These are phyloP conservation scores for Lactuca saligna DNA, from an alignment of 129 eudicot species.

Conservation along the genomic window DNA sequence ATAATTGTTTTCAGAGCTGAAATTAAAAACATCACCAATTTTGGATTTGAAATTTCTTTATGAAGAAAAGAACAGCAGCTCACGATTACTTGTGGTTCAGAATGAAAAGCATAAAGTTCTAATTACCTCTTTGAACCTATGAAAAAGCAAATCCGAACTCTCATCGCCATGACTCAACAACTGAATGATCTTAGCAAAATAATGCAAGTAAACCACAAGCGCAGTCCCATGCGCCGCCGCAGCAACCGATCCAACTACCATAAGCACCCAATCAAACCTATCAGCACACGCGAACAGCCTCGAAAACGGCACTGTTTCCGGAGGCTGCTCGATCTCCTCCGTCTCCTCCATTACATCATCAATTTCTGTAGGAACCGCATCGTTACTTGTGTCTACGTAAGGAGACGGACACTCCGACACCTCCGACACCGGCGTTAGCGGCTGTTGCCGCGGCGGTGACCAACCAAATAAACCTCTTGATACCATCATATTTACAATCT, in stretches of 20 bases:
- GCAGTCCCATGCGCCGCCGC: constrained; percentile 99
- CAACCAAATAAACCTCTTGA: constrained; percentile 91
- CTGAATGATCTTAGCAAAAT: constrained; percentile 79
- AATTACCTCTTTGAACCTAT: constrained; percentile 72
- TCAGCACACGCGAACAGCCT: constrained; percentile 91
- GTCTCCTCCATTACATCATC: constrained; percentile 74
- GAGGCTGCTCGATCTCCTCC: constrained; percentile 99
- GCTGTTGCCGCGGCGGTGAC: constrained; percentile 99
- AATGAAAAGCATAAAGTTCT: constrained; percentile 3
- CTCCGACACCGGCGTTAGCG: constrained; percentile 96
- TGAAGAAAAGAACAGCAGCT: background rate
- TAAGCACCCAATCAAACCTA: constrained; percentile 80
- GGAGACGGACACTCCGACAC: constrained; percentile 99
- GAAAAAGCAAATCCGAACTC: constrained; percentile 43
- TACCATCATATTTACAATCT: constrained; percentile 55
- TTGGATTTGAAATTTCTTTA: background rate
- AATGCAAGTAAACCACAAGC: constrained; percentile 93
- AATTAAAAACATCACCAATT: background rate
- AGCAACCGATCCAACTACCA: constrained; percentile 90
- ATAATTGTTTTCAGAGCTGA: background rate
- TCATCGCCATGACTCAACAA: constrained; percentile 39
- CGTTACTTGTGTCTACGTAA: constrained; percentile 60
- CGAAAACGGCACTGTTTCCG: constrained; percentile 93
- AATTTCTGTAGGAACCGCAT: constrained; percentile 61
- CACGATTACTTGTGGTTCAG: constrained; percentile 2